Evolutionary conservation across 2,329 filamentous ascomycete genomes (phyloP).

Genomic region (Colletotrichum godetiae): DNA sequence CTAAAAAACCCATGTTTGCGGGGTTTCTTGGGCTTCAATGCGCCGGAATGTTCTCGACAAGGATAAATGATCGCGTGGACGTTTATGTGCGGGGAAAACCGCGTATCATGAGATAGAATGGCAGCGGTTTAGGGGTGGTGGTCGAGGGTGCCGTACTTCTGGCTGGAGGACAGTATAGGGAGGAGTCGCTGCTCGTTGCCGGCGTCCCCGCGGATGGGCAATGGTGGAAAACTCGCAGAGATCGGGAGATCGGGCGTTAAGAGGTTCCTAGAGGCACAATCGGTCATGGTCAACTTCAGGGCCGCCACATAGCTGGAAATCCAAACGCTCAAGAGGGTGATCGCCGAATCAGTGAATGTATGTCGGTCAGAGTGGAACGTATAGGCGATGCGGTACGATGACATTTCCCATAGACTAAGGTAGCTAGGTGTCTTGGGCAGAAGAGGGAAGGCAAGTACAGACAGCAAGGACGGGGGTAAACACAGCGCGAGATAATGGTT

Average conservation of each 20-base stretch:
- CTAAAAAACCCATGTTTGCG: constrained; percentile 84
- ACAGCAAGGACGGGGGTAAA: background rate
- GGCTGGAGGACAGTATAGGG: background rate
- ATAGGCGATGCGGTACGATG: background rate
- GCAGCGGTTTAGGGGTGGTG: background rate
- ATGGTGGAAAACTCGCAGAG: background rate
- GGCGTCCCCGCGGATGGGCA: constrained; percentile 9
- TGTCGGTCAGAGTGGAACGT: background rate
- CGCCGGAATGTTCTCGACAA: background rate
- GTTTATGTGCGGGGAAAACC: background rate
- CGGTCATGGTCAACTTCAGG: background rate
- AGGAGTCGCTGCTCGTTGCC: constrained; percentile 21
- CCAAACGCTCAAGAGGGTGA: background rate
- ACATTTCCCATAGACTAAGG: background rate
- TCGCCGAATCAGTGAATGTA: background rate
- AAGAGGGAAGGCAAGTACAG: background rate
- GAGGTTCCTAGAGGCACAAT: background rate
- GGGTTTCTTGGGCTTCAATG: too few relatives aligned
- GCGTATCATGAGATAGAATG: background rate
- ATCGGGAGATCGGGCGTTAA: background rate
- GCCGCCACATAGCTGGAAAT: background rate
- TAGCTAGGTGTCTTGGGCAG: too few relatives aligned
- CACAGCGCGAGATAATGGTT: background rate
- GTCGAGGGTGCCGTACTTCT: background rate
- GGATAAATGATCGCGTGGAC: background rate